phyloP scores from a whole-genome alignment of 164 flowering plant species.

The Tetrastigma voinierianum region DNA sequence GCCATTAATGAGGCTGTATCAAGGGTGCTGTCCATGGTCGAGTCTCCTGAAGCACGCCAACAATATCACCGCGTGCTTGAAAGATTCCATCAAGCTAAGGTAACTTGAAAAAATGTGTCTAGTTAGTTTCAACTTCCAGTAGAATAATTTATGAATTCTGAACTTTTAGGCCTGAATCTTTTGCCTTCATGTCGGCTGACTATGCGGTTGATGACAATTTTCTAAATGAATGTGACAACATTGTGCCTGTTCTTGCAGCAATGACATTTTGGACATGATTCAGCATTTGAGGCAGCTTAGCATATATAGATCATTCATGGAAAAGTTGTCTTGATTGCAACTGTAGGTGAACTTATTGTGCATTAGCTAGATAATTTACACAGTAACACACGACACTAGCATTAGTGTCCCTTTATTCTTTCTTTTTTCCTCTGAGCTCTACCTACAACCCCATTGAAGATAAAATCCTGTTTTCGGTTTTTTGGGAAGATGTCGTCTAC shows the following conservation, averaged over 20 bases:
- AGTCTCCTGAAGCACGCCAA: constrained; percentile 77
- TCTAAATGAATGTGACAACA: not conserved
- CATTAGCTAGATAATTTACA: not conserved
- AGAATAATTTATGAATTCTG: not conserved
- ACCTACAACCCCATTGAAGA: too few relatives aligned
- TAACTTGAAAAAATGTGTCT: constrained; percentile 13
- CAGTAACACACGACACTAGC: not conserved
- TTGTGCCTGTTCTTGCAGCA: not conserved
- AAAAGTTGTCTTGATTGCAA: not conserved
- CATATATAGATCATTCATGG: not conserved
- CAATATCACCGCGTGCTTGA: constrained; percentile 85
- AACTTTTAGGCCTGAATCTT: not conserved
- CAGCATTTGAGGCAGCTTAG: not conserved
- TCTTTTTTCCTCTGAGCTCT: too few relatives aligned
- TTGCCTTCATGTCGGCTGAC: not conserved
- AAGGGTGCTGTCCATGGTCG: constrained; percentile 81
- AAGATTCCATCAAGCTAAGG: constrained; percentile 75
- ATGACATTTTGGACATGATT: not conserved
- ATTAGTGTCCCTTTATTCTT: not conserved
- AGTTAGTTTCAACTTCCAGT: not conserved
- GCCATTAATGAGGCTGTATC: constrained; percentile 75
- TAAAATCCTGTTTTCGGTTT: too few relatives aligned
- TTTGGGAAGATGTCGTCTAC: too few relatives aligned
- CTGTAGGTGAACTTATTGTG: not conserved
- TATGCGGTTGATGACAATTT: not conserved